Conservation (phyloP, 139 green algal genomes). For the Picochlorum costavermella region DNA sequence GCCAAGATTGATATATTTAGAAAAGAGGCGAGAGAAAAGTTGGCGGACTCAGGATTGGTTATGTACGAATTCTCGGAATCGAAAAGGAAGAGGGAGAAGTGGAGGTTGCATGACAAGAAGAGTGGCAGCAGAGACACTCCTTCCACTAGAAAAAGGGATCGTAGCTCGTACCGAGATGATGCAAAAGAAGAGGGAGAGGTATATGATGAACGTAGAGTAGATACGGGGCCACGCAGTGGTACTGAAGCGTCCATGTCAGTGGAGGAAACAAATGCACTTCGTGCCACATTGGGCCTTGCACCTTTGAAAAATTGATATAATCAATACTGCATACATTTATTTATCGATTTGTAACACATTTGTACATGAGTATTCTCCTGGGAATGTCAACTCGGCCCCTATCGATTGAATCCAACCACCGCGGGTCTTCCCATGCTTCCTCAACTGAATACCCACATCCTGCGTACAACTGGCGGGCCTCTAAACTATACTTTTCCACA, state of each 20-base stretch:
- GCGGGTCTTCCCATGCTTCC: constrained; percentile 12
- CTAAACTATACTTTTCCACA: constrained; percentile 17
- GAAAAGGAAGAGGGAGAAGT: constrained; percentile 5
- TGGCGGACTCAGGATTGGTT: constrained; percentile 5
- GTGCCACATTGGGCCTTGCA: constrained; percentile 62
- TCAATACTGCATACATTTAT: background rate
- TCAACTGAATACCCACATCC: constrained; percentile 14
- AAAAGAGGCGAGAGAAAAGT: background rate
- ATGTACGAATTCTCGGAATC: constrained; percentile 16
- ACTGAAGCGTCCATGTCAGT: constrained; percentile 16
- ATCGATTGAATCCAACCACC: constrained; percentile 16
- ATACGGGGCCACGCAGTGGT: constrained; percentile 10
- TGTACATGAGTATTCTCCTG: constrained; percentile 20
- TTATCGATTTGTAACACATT: constrained; percentile 3
- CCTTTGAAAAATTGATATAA: constrained; percentile 17
- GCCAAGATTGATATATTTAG: constrained; percentile 25
- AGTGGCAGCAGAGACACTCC: constrained; percentile 5
- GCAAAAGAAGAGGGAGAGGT: background rate
- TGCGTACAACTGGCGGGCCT: constrained; percentile 14
- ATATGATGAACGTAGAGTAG: constrained; percentile 4
- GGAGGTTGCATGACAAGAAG: background rate
- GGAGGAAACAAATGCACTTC: constrained; percentile 60
- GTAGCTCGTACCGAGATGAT: background rate
- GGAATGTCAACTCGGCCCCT: constrained; percentile 5
- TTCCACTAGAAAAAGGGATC: constrained; percentile 1